phyloP scores from a whole-genome alignment of 306 rosid genomes.

The Sophora flavescens region DNA sequence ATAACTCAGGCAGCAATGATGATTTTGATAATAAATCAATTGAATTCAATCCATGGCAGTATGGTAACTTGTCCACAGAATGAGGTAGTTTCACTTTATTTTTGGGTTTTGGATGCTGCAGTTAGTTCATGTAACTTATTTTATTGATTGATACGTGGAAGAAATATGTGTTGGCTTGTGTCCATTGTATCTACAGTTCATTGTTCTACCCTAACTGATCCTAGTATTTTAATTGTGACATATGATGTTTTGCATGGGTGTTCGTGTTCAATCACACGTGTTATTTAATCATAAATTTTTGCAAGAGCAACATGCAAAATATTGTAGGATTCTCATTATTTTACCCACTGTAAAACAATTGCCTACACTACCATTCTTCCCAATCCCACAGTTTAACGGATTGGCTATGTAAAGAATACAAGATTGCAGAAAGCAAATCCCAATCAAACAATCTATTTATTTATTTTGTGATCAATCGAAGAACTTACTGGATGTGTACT shows the following conservation, averaged over 20 bases:
- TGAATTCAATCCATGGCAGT: slow-evolving; percentile 80
- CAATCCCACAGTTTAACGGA: neutral
- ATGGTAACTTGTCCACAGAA: slow-evolving; percentile 53
- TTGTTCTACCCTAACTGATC: slow-evolving; percentile 36
- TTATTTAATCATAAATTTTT: neutral
- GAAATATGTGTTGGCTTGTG: slow-evolving; percentile 25
- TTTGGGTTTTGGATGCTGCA: slow-evolving; percentile 22
- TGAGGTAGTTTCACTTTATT: slow-evolving; percentile 37
- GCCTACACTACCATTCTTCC: neutral
- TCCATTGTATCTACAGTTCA: slow-evolving; percentile 28
- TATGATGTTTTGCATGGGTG: slow-evolving; percentile 2
- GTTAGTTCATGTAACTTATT: slow-evolving; percentile 34
- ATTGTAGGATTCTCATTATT: neutral
- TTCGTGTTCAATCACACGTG: neutral
- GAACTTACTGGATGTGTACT: neutral
- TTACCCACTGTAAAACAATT: neutral
- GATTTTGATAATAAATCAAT: slow-evolving; percentile 49
- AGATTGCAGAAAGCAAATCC: neutral
- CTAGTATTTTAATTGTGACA: slow-evolving; percentile 12
- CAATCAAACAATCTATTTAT: neutral
- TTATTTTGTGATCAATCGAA: no score
- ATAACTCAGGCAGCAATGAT: slow-evolving; percentile 49
- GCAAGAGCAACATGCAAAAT: neutral
- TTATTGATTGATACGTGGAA: slow-evolving; percentile 30
- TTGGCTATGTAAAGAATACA: neutral